These are phyloP conservation scores for Xylaria telfairii DNA, from an alignment of 495 filamentous ascomycete genomes.

Conservation along the genomic window DNA sequence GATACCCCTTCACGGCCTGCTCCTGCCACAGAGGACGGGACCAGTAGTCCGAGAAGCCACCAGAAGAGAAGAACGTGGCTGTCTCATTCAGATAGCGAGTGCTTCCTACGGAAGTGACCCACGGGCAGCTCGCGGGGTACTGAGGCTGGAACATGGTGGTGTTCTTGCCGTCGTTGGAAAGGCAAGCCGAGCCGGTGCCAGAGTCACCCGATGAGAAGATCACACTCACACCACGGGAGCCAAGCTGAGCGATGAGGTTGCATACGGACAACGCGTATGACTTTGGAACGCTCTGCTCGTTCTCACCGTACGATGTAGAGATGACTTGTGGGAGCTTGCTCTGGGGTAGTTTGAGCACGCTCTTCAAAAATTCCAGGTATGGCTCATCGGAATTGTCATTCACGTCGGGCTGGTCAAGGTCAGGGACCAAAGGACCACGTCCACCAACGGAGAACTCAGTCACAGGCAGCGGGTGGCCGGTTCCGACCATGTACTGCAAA, in stretches of 20 bases:
- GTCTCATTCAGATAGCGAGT: constrained; percentile 60
- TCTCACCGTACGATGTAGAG: constrained; percentile 76
- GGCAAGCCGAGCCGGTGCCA: constrained; percentile 69
- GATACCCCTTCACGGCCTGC: constrained; percentile 59
- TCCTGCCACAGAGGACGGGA: constrained; percentile 64
- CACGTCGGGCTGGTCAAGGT: constrained; percentile 59
- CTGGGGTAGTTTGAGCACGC: constrained; percentile 39
- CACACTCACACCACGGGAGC: constrained; percentile 70
- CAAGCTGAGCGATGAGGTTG: constrained; percentile 67
- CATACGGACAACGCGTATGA: constrained; percentile 68
- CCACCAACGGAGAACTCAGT: constrained; percentile 69
- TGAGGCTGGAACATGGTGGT: constrained; percentile 67
- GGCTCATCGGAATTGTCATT: constrained; percentile 70
- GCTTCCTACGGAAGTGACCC: constrained; percentile 71
- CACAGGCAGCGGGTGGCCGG: constrained; percentile 62
- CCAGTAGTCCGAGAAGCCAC: constrained; percentile 72
- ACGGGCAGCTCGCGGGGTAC: constrained; percentile 76
- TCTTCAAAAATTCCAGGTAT: constrained; percentile 69
- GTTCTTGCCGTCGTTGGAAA: constrained; percentile 69
- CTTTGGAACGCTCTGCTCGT: constrained; percentile 72
- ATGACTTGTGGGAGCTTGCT: constrained; percentile 69
- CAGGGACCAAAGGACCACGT: constrained; percentile 61
- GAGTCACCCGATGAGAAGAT: constrained; percentile 73
- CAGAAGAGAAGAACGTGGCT: constrained; percentile 62
- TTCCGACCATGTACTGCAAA: constrained; percentile 66